Evolutionary conservation across 1,139 yeast species (phyloP), one percentile per base, ranked within the genome.

Genomic region (Candida sp.): DNA sequence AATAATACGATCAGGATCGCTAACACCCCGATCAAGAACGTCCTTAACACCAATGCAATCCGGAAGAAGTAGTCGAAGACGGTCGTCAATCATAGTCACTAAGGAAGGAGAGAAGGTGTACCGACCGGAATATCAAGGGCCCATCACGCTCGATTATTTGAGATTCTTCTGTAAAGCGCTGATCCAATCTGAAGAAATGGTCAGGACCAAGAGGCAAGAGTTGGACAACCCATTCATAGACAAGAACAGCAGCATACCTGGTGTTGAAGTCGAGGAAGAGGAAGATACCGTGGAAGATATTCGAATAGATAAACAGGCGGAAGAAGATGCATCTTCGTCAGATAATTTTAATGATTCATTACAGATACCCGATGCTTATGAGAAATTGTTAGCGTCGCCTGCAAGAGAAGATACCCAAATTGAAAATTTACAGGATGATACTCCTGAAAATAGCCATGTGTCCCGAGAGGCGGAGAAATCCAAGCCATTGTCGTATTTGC

Each of bases 61-160:
- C 5, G 17, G 41, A 39, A 46, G 40, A 38, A 26, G 33, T 17
- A 44, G 42, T 23, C 37, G 47, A 25, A 43, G 51, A 42, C 48
- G 50, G 30, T 47, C 51, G 8, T 50, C 55, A 3, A 50, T 50
- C 6, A 60, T 72, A 1, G 52, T 63, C 3, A 63, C 65, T 6
- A 59, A 54, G 4, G 52, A 57, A 3, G 75, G 75, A 0, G 62
- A 61, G 12, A 51, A 61, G 2, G 57, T 59, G 0, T 73, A 63
- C 49, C 71, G 72, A 38, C 63, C 71, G 0, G 65, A 62, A 9
- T 75, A 75, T 54, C 61, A 65, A 6, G 81, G 80, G 0, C 75
- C 78, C 1, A 64, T 77, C 5, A 75, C 80, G 0, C 60, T 71
- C 5, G 78, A 74, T 43, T 77, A 72, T 47, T 62, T 77, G 46